Evolutionary conservation across 2,329 filamentous ascomycete species (phyloP), one percentile per base, ranked within the genome.

Genomic region (Paecilomyces sp.): DNA sequence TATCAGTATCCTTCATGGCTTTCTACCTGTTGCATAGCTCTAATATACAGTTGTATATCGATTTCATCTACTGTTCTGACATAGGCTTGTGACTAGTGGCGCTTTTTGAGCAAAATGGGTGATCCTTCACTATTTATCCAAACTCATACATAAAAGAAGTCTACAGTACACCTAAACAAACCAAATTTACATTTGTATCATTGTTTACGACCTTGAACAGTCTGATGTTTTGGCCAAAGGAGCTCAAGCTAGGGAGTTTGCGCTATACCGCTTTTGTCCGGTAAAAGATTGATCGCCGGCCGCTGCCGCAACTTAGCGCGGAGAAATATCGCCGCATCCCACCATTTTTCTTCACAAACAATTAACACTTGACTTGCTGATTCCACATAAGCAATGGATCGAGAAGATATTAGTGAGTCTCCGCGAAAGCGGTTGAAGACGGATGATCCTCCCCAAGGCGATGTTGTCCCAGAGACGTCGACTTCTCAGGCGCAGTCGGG

Each of bases 351-450:
- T 25, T 30, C 24, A 25, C 51, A 30, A 53, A 22, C 6, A 30
- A 24, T 24, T 53, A 18, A 9, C 8, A n/a, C 11, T 15, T 53
- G 12, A 30, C 13, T 53, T 53, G 22, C 51, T 25, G 24, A 25
- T 53, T 57, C 15, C 22, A 28, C 8, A 28, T 57, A 7, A 25
- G 41, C 41, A 57, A 57, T 57, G 56, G 60, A 60, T 47, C 11
- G 31, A 52, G 61, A 63, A 54, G 62, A 65, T 2, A 30, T 61
- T 13, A 51, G 52, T 8, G 65, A 65, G 31, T 59, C 62, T 13
- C 65, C 65, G 36, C 65, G 62, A n/a, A 67, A 67, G 58, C 61
- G 65, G 33, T 55, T 61, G 15, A 67, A 67, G 58, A 60, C 56
- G 2, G 62, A 72, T 8, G 67, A 70, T 60, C 51, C 36, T 3